Evolutionary conservation across 2,329 filamentous ascomycete genomes (phyloP).

Genomic region (Domatiomyces catenatus): DNA sequence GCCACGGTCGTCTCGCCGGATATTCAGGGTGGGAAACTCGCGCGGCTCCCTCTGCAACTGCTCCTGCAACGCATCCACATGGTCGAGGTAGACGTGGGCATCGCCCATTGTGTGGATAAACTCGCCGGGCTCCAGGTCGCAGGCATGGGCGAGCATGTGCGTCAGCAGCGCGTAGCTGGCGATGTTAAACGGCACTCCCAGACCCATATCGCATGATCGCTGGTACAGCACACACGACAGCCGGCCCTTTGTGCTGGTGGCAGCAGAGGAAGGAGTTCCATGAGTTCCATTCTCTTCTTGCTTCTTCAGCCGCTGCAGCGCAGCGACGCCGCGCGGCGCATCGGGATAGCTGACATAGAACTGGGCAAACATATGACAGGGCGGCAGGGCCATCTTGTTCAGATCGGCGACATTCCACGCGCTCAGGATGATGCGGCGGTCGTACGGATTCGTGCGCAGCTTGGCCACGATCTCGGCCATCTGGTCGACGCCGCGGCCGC

Average conservation of each 20-base stretch:
- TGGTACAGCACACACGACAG: constrained; percentile 87
- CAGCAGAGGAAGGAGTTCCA: too few relatives aligned
- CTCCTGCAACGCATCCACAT: constrained; percentile 68
- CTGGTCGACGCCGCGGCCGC: constrained; percentile 81
- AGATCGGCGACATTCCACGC: constrained; percentile 91
- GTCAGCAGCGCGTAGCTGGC: constrained; percentile 85
- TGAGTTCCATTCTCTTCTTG: constrained; percentile 31
- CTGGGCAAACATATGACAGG: constrained; percentile 95
- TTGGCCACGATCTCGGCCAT: constrained; percentile 80
- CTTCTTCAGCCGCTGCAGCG: constrained; percentile 6
- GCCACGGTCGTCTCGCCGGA: constrained; percentile 50
- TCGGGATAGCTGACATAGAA: constrained; percentile 73
- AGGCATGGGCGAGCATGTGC: constrained; percentile 84
- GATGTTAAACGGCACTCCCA: constrained; percentile 96
- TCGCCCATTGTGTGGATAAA: constrained; percentile 95
- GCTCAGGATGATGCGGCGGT: constrained; percentile 73
- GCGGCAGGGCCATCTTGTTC: constrained; percentile 76
- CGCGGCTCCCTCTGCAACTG: constrained; percentile 70
- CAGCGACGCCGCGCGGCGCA: constrained; percentile 17
- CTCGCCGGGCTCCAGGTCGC: constrained; percentile 67
- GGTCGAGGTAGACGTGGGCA: constrained; percentile 90
- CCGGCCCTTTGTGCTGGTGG: too few relatives aligned
- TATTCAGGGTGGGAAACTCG: constrained; percentile 64
- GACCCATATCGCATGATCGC: constrained; percentile 87
- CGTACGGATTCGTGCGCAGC: constrained; percentile 67